Evolutionary conservation across 2,329 filamentous ascomycete genomes (phyloP).

Genomic region (Stagonosporopsis rhizophila): DNA sequence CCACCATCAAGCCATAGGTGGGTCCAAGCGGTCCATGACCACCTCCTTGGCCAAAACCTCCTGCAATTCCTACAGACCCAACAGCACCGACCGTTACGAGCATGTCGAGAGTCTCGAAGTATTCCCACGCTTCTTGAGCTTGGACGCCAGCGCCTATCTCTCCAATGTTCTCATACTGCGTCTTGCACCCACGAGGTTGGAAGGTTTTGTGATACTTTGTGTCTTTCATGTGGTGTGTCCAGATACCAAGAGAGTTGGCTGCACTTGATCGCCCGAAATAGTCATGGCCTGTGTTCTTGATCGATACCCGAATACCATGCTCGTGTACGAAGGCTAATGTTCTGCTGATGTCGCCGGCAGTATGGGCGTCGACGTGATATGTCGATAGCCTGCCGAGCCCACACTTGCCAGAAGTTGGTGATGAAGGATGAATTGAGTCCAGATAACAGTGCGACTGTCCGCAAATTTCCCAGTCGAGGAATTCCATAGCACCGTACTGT

Average conservation of each 20-base stretch:
- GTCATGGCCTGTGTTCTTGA: slow-evolving; percentile 49
- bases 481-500: slow-evolving; percentile 46
- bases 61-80: slow-evolving; percentile 58
- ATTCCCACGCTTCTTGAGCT: slow-evolving; percentile 47
- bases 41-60: slow-evolving; percentile 55
- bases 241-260: slow-evolving; percentile 45
- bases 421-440: slow-evolving; percentile 35
- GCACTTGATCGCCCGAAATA: slow-evolving; percentile 46
- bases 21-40: slow-evolving; percentile 63
- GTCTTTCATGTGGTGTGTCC: slow-evolving; percentile 47
- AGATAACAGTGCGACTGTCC: slow-evolving; percentile 41
- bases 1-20: slow-evolving; percentile 51
- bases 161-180: slow-evolving; percentile 41
- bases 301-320: slow-evolving; percentile 44
- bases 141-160: slow-evolving; percentile 45
- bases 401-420: slow-evolving; percentile 36
- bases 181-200: slow-evolving; percentile 33
- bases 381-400: slow-evolving; percentile 44
- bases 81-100: slow-evolving; percentile 47
- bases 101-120: slow-evolving; percentile 43
- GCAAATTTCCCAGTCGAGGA: slow-evolving; percentile 46
- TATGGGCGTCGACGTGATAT: slow-evolving; percentile 43
- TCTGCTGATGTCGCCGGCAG: slow-evolving; percentile 35
- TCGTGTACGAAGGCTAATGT: slow-evolving; percentile 39
- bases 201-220: slow-evolving; percentile 37